These are phyloP conservation scores for Ophiostoma australiae DNA, from an alignment of 2,329 filamentous ascomycete genomes.

Conservation along the genomic window DNA sequence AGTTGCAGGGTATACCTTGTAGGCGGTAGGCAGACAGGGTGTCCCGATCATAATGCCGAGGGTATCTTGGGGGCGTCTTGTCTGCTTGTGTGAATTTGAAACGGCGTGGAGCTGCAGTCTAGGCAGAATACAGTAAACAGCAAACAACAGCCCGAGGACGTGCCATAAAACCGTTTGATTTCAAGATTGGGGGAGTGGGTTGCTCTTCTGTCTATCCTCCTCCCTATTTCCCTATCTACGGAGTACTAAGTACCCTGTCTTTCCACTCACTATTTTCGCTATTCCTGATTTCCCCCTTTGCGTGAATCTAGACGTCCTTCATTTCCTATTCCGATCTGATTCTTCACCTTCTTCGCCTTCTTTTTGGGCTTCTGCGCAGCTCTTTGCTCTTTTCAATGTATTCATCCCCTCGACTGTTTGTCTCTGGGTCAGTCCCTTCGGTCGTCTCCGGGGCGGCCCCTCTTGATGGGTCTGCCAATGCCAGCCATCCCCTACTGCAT, in stretches of 20 bases:
- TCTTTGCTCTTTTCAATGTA: background rate
- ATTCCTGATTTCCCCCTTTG: background rate
- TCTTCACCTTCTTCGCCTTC: constrained; percentile 1
- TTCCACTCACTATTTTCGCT: background rate
- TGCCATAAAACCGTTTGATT: constrained; percentile 25
- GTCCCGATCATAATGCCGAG: constrained; percentile 25
- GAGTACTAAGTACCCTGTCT: background rate
- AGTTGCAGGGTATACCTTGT: constrained; percentile 3
- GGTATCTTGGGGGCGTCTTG: background rate
- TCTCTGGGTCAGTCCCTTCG: constrained; percentile 5
- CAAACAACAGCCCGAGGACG: constrained; percentile 15
- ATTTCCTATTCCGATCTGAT: background rate
- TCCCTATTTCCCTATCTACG: background rate
- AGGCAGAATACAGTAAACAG: constrained; percentile 24
- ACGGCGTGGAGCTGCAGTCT: constrained; percentile 24
- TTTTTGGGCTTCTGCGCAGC: background rate
- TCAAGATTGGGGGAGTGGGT: constrained; percentile 10
- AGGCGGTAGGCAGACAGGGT: constrained; percentile 8
- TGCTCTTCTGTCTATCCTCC: background rate
- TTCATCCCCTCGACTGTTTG: background rate
- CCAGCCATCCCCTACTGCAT: constrained; percentile 6
- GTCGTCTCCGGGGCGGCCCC: constrained; percentile 11
- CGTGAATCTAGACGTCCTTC: background rate
- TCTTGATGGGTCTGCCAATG: background rate
- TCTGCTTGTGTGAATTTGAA: constrained; percentile 25